Conservation (phyloP, 306 rosid genomes). For the Cucurbita ficifolia region DNA sequence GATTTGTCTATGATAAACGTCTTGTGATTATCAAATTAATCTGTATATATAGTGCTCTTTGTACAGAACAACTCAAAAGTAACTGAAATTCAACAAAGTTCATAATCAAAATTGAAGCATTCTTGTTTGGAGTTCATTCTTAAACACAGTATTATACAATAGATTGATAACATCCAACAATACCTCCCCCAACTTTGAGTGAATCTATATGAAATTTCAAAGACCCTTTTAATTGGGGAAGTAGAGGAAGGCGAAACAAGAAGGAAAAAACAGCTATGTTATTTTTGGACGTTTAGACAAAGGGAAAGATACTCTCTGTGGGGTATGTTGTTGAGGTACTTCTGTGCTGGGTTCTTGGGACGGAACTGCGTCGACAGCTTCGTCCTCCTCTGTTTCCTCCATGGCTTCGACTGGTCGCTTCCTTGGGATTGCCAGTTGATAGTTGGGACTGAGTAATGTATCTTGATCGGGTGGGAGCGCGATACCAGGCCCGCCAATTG, state of each 20-base stretch:
- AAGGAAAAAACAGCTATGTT: background rate
- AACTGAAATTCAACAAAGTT: background rate
- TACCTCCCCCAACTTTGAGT: background rate
- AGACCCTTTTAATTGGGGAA: background rate
- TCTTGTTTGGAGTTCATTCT: background rate
- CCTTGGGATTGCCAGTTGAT: slow-evolving; percentile 63
- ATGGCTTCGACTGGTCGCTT: slow-evolving; percentile 44
- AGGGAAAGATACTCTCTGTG: slow-evolving; percentile 69
- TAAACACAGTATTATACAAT: background rate
- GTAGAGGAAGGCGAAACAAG: background rate
- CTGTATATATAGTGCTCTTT: background rate
- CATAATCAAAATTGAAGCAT: background rate
- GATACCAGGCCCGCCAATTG: slow-evolving; percentile 50
- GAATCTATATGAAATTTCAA: background rate
- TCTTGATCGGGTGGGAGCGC: slow-evolving; percentile 73
- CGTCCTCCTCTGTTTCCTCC: slow-evolving; percentile 68
- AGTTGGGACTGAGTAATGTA: slow-evolving; percentile 63
- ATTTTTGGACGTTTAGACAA: slow-evolving; percentile 48
- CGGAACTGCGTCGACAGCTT: slow-evolving; percentile 36
- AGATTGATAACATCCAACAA: background rate
- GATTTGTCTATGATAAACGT: background rate
- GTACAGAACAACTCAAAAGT: background rate
- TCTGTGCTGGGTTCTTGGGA: slow-evolving; percentile 48
- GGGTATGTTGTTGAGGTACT: slow-evolving; percentile 36
- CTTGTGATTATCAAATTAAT: background rate